Conservation (phyloP, 2,329 filamentous ascomycete genomes). For the Aspergillus pseudoterreus region DNA sequence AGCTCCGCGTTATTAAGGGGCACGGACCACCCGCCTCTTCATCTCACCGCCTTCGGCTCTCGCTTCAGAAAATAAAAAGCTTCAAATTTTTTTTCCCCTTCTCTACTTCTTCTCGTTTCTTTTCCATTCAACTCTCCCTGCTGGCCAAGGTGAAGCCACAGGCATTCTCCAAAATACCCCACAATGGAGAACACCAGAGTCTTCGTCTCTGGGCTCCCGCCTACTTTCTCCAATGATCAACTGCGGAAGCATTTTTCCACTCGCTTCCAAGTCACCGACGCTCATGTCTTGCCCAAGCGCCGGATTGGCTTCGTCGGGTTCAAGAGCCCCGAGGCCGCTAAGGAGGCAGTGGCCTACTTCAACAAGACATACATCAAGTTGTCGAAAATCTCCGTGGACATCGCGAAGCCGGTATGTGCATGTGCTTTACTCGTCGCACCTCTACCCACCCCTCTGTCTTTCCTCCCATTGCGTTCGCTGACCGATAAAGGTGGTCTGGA, state of each 20-base stretch:
- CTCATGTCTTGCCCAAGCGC: slow-evolving; percentile 83
- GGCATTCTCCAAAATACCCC: slow-evolving; percentile 22
- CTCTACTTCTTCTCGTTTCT: slow-evolving; percentile 13
- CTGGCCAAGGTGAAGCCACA: slow-evolving; percentile 16
- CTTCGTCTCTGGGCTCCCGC: slow-evolving; percentile 71
- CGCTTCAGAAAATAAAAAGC: slow-evolving; percentile 20
- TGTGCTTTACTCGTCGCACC: slow-evolving; percentile 10
- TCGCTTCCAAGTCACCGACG: slow-evolving; percentile 77
- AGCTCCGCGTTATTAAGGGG: slow-evolving; percentile 12
- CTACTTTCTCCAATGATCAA: slow-evolving; percentile 76
- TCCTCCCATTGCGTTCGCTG: slow-evolving; percentile 31
- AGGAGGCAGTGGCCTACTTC: slow-evolving; percentile 86
- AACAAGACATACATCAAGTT: slow-evolving; percentile 93
- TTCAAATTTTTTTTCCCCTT: slow-evolving; percentile 8
- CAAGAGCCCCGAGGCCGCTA: slow-evolving; percentile 75
- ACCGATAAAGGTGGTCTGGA: slow-evolving; percentile 37
- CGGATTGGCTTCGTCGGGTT: slow-evolving; percentile 96
- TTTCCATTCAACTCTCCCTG: slow-evolving; percentile 12
- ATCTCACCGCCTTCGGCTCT: slow-evolving; percentile 32
- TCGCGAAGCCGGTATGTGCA: slow-evolving; percentile 71
- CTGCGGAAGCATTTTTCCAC: slow-evolving; percentile 85
- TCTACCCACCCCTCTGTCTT: not conserved
- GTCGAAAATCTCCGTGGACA: slow-evolving; percentile 87
- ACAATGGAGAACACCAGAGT: slow-evolving; percentile 76
- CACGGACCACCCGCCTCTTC: slow-evolving; percentile 22